Conservation (phyloP, 371 early-diverging fungal species). For the Syncephalis fuscata region DNA sequence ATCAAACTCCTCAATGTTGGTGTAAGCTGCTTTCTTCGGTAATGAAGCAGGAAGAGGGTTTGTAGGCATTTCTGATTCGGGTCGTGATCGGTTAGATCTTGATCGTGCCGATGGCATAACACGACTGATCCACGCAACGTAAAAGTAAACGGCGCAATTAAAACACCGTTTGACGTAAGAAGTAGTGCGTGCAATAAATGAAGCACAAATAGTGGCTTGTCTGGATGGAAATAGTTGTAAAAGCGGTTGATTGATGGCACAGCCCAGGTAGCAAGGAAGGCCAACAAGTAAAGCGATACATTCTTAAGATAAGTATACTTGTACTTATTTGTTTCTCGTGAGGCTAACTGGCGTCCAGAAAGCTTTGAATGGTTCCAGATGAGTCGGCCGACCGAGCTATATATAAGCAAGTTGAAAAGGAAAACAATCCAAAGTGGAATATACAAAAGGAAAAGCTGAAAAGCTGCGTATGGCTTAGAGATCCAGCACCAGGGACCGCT, state of each 20-base stretch:
- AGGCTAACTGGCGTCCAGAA: too few relatives aligned
- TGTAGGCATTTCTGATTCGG: too few relatives aligned
- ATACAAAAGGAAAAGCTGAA: too few relatives aligned
- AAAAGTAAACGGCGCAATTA: neutral
- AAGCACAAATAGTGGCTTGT: neutral
- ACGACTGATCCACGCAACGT: neutral
- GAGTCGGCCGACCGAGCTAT: too few relatives aligned
- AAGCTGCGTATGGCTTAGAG: too few relatives aligned
- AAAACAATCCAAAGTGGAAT: too few relatives aligned
- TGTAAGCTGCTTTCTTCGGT: too few relatives aligned
- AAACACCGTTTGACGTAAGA: neutral
- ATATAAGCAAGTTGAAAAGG: too few relatives aligned
- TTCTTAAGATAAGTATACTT: neutral
- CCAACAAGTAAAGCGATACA: neutral
- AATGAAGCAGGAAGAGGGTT: too few relatives aligned
- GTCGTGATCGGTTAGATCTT: neutral
- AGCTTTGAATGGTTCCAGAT: too few relatives aligned
- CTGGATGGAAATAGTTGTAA: neutral
- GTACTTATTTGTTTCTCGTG: neutral
- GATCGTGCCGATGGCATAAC: neutral
- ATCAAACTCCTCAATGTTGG: too few relatives aligned
- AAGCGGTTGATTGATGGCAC: neutral
- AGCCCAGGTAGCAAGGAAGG: neutral
- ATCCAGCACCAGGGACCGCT: too few relatives aligned
- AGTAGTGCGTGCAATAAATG: neutral